Evolutionary conservation across 2,329 filamentous ascomycete species (phyloP), one percentile per base, ranked within the genome.

Genomic region (Colletotrichum aenigma): DNA sequence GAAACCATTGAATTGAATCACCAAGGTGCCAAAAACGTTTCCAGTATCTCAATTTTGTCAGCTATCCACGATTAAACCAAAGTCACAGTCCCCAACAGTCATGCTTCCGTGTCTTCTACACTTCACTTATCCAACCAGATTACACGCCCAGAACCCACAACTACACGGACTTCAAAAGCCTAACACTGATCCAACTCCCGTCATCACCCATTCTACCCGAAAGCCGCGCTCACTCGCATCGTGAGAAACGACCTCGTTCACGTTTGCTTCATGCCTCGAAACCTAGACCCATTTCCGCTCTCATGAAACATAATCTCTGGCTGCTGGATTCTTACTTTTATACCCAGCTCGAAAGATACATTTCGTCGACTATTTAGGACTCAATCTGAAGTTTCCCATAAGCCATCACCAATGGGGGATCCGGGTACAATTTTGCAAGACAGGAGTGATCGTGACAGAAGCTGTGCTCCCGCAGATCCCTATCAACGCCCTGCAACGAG

Each of bases 171-270:
- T 48, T 21, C 43, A 12, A 13, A 48, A 21, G 9, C 43, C 5
- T 48, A 5, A 21, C 18, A 12, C 9, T 48, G 7, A 9, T 21
- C 43, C 43, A 7, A 21, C 6, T 13, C 10, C n/a, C 2, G n/a
- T 7, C 3, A 4, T 21, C 10, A 4, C 3, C n/a, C n/a, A 13
- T 48, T 21, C 3, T 0, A 13, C 43, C 10, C n/a, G n/a, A 21
- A 48, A 4, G 43, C 3, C n/a, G 1, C 2, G 43, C 10, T 4
- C 0, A 4, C 2, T 21, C n/a, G 3, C n/a, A 13, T 48, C 43
- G 0, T 48, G 1, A 0, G n/a, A 48, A 2, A 48, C 1, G n/a
- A 48, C 6, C 10, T 21, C n/a, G 5, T 9, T 0, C 0, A n/a
- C 0, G 9, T n/a, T n/a, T 48, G 18, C 38, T 48, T 48, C 36